Percentiles rank a stretch among this genome's conserved stretches.
Evolutionary conservation across 2,329 filamentous ascomycete genomes (phyloP).

Genomic region (Trichoderma sp.): DNA sequence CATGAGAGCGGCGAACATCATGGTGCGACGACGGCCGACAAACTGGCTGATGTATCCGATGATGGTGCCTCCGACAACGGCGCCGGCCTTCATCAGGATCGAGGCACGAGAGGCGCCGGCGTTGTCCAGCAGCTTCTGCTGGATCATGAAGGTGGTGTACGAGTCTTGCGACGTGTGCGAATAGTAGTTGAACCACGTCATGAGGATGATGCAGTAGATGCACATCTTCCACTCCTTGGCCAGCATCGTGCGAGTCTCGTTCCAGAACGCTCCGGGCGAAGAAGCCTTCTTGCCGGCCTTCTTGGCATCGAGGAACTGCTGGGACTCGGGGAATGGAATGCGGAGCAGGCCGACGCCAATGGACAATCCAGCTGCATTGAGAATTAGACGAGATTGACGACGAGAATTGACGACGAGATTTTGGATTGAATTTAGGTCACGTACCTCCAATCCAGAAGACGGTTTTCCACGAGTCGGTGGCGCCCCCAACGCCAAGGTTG

Average conservation of each 20-base stretch:
- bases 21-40: constrained; percentile 67
- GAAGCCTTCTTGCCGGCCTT: constrained; percentile 51
- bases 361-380: constrained; percentile 54
- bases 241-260: constrained; percentile 66
- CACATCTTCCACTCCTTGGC: constrained; percentile 71
- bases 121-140: constrained; percentile 66
- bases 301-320: constrained; percentile 70
- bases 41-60: constrained; percentile 74
- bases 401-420: background rate
- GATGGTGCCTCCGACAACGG: constrained; percentile 69
- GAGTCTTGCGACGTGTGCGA: constrained; percentile 78
- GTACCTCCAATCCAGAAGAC: constrained; percentile 67
- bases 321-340: constrained; percentile 67
- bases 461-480: constrained; percentile 65
- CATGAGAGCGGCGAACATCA: constrained; percentile 58
- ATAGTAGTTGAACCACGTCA: constrained; percentile 75
- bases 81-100: constrained; percentile 78
- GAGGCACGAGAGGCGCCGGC: constrained; percentile 64
- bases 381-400: background rate
- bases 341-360: constrained; percentile 66
- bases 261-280: constrained; percentile 58
- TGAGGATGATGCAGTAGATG: constrained; percentile 72
- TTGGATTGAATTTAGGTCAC: constrained; percentile 22
- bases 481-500: constrained; percentile 69
- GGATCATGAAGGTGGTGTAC: constrained; percentile 77